Conservation (phyloP, 169 alveolate species). For the Plasmodium gallinaceum region DNA sequence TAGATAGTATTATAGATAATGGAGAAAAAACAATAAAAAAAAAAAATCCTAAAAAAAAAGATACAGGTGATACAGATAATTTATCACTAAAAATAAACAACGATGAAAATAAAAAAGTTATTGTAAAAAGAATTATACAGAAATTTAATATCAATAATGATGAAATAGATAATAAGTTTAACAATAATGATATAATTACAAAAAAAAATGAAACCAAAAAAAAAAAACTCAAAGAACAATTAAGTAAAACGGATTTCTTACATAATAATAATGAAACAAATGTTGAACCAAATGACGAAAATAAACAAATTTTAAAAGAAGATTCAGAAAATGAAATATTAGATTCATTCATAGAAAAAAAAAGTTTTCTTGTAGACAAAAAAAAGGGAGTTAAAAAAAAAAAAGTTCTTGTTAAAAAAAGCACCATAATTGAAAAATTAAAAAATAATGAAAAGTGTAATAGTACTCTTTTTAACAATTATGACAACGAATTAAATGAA, state of each 20-base stretch:
- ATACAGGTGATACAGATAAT: neutral
- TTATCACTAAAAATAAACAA: conserved; percentile 1
- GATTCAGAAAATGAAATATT: conserved; percentile 48
- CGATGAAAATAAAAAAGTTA: neutral
- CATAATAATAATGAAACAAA: neutral
- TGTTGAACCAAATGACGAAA: neutral
- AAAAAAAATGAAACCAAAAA: conserved; percentile 3
- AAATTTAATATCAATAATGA: neutral
- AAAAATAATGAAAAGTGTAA: neutral
- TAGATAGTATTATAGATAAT: neutral
- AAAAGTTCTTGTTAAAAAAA: conserved; percentile 18
- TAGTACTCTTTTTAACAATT: neutral
- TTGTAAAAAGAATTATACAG: neutral
- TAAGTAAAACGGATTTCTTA: neutral
- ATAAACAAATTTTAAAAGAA: neutral
- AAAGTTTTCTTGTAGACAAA: neutral
- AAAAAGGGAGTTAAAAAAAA: conserved; percentile 22
- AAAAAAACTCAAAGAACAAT: neutral
- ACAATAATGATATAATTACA: neutral
- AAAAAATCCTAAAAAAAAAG: conserved; percentile 26
- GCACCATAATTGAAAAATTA: conserved; percentile 12
- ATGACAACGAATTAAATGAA: neutral
- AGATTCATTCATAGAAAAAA: conserved; percentile 26
- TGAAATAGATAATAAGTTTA: neutral
- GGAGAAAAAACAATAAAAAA: conserved; percentile 15